phyloP scores from a whole-genome alignment of 176 grass and related monocot species.

The Eragrostis nindensis region DNA sequence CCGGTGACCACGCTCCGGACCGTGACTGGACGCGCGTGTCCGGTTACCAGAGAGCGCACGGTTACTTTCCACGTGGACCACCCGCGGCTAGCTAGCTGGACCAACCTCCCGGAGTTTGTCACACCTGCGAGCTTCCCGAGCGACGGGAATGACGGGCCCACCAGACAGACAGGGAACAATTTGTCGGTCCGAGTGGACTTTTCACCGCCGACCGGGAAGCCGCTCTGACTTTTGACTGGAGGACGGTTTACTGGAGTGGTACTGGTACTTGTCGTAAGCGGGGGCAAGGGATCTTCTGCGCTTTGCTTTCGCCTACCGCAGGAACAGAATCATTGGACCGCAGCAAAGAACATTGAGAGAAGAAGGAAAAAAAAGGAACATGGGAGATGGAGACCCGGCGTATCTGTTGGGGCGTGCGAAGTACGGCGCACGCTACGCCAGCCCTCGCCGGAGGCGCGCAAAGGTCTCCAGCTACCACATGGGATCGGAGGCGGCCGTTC shows the following conservation, averaged over 20 bases:
- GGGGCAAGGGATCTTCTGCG: conserved; percentile 38
- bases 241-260: background rate
- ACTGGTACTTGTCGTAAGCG: background rate
- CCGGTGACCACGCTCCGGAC: background rate
- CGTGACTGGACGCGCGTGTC: background rate
- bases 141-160: background rate
- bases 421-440: background rate
- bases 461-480: conserved; percentile 40
- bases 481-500: conserved; percentile 5
- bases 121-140: background rate
- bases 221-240: conserved; percentile 21
- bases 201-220: too few species aligned
- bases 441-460: background rate
- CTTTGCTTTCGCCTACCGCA: background rate
- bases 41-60: background rate
- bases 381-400: background rate
- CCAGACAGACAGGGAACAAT: background rate
- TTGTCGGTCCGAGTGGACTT: conserved; percentile 17
- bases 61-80: background rate
- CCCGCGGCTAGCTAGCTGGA: too few species aligned
- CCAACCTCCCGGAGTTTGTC: background rate
- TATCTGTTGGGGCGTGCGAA: background rate
- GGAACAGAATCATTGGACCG: conserved; percentile 20
- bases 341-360: background rate
- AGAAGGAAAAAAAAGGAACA: background rate